A percentile compares a stretch with the other conserved stretches of the same genome.
Conservation (phyloP, 108 stramenopile genomes). For the Chaetoceros tenuissimus region DNA sequence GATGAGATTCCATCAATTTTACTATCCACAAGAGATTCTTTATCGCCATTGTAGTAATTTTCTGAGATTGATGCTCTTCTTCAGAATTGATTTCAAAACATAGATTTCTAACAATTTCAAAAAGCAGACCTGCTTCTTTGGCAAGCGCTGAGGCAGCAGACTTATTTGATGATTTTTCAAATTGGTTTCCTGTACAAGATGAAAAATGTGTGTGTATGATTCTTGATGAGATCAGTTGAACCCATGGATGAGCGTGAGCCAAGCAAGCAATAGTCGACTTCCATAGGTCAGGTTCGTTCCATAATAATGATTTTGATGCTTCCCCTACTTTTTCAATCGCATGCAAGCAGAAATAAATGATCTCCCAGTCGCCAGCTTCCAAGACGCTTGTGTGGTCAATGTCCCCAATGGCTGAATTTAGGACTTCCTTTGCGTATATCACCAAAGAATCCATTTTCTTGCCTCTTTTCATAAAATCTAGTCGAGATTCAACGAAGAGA, state of each 20-base stretch:
- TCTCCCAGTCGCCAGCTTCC: conserved; percentile 52
- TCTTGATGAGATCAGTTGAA: conserved; percentile 55
- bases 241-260: conserved; percentile 63
- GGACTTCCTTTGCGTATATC: neutral
- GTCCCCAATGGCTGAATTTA: neutral
- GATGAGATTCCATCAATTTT: conserved; percentile 46
- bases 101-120: conserved; percentile 52
- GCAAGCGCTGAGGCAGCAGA: conserved; percentile 29
- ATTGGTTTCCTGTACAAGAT: conserved; percentile 18
- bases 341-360: conserved; percentile 55
- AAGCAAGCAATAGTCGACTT: conserved; percentile 36
- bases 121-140: conserved; percentile 39
- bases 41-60: conserved; percentile 38
- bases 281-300: conserved; percentile 35
- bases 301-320: conserved; percentile 9
- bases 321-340: conserved; percentile 52
- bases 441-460: conserved; percentile 23
- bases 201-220: conserved; percentile 38
- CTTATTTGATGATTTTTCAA: conserved; percentile 9
- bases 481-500: conserved; percentile 54
- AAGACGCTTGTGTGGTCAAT: conserved; percentile 8
- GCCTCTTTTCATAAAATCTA: conserved; percentile 49
- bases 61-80: conserved; percentile 51
- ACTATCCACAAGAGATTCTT: conserved; percentile 57
- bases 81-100: conserved; percentile 55